Base-by-base conservation (phyloP, 257 asterid genomes). In the Lithospermum erythrorhizon region DNA sequence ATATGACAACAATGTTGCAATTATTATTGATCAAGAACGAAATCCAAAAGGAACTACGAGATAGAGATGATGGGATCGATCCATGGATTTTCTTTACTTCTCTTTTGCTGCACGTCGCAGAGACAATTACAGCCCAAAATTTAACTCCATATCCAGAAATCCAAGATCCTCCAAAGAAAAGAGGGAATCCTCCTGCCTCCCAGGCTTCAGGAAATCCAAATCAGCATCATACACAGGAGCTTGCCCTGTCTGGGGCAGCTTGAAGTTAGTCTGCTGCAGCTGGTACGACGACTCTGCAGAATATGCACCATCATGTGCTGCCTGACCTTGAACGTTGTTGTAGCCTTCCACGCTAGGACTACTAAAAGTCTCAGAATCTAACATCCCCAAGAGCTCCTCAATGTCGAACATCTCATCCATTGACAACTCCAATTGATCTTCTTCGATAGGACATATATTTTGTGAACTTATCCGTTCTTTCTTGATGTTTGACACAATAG, bases 141-240 rank as follows among this genome's bases (percentile, higher is more conserved):
- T 77, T 0, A 72, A 25, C 59, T 74, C 83, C 27, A 71, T 23
- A 47, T 81, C 82, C 11, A 67, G 18, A 17, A 78, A 59, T 2
- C 32, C 57, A 14, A 84, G 41, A 61, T 89, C 84, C 30, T 75
- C 68, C 64, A 74, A 24, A 4, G 78, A 51, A 70, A 79, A 57
- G 58, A 70, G 65, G 21, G 58, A 57, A 54, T 89, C 90, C 59
- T 89, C 91, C 54, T 63, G 77, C 32, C 87, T 58, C 23, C 90
- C 93, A 0, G 91, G 90, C 53, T 61, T 70, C 69, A 84, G 55
- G 73, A 89, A 86, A 20, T 84, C 93, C 2, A 89, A 69, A 17
- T 65, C 76, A 52, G 69, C 25, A 10, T 82, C 87, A 11, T 23
- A 57, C 10, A 57, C 27, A 14, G 61, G 1, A 0, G 35, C 55